Evolutionary conservation across 202 grass and related monocot species (phyloP).

Genomic region (Elaeis oleifera): DNA sequence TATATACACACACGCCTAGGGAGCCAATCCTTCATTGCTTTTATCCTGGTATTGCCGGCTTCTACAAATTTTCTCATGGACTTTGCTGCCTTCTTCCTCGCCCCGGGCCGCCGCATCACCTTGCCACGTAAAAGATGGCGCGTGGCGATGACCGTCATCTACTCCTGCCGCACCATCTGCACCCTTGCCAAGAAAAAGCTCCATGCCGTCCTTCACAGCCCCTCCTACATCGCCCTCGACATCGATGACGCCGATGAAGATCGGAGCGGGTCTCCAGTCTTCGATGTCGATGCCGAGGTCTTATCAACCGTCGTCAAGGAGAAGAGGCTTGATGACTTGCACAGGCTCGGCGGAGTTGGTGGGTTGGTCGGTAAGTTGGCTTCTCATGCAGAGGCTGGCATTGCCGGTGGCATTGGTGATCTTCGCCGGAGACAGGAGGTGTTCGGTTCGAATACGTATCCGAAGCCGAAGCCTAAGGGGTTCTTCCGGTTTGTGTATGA

Average conservation of each 20-base stretch:
- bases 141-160: constrained; percentile 37
- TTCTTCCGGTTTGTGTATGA: constrained; percentile 50
- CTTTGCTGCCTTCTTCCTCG: constrained; percentile 22
- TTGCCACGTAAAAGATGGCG: constrained; percentile 33
- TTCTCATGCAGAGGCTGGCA: constrained; percentile 27
- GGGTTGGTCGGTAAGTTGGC: constrained; percentile 16
- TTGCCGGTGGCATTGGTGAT: constrained; percentile 20
- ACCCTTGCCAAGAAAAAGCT: constrained; percentile 10
- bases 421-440: constrained; percentile 15
- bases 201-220: neutral
- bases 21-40: too few relatives aligned
- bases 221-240: constrained; percentile 12
- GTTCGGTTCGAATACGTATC: constrained; percentile 56
- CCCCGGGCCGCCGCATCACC: constrained; percentile 1
- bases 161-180: constrained; percentile 39
- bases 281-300: neutral
- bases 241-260: neutral
- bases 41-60: too few relatives aligned
- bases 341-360: constrained; percentile 25
- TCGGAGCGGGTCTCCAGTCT: neutral
- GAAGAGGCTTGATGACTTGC: constrained; percentile 18
- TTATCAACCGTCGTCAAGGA: constrained; percentile 45
- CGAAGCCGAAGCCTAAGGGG: constrained; percentile 41
- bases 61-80: constrained; percentile 16
- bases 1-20: too few relatives aligned